Evolutionary conservation across 148 eudicot genomes (phyloP), one percentile per base, ranked within the genome.

Genomic region (Spergularia marina): DNA sequence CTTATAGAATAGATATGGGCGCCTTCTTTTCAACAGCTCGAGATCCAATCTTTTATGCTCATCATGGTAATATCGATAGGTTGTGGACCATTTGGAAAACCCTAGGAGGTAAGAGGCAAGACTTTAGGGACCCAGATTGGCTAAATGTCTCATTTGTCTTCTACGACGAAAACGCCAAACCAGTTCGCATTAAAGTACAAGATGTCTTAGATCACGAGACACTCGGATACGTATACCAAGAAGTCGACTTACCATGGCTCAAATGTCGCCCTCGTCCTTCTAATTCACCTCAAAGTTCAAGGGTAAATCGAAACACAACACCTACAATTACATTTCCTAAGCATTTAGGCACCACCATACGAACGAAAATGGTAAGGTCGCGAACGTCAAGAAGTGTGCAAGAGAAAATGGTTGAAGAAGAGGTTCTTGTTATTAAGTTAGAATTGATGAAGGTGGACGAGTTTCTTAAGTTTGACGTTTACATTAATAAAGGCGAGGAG

Each of bases 11-110:
- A 70, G 81, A 92, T 73, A 90, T 90, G 97, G 97, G 97, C 0
- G 82, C 76, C 75, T 90, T 92, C 55, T 90, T 85, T 74, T 85
- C 91, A 0, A 90, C 96, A 2, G 98, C 71, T 0, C 71, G 90
- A 4, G 96, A 92, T 73, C 90, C 98, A 1, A 63, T 92, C 1
- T 92, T 90, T 76, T 92, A 23, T 34, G 86, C 78, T 34, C 98
- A 92, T 64, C 98, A 92, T 57, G 51, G 83, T 1, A 92, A 92
- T 15, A 59, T 89, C 6, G 96, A 92, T 57, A 76, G 96, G 14
- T 44, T 90, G 83, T 90, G 96, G 98, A 49, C 76, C 1, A 47
- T 89, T 0, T 92, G 98, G 98, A 89, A 89, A 65, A 84, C 85
- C 25, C 72, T 90, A 12, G 95, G 90, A 10, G 89, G 90, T 10